These are phyloP conservation scores for Waitea zeae DNA, from an alignment of 1,284 basidiomycete genomes.

Conservation along the genomic window DNA sequence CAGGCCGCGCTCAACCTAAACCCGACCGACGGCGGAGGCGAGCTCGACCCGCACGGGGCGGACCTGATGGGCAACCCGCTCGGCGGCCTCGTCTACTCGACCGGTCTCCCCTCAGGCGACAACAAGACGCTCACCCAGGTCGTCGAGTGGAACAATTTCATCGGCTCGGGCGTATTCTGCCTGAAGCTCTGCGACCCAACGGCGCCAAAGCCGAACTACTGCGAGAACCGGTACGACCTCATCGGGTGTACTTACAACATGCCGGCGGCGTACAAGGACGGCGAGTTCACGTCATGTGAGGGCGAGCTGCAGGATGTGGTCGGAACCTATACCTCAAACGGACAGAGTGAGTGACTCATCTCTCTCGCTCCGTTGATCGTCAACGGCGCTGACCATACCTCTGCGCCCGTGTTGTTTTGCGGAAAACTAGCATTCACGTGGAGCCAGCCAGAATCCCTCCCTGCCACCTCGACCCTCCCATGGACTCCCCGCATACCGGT, in stretches of 20 bases:
- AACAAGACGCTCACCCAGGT: too few relatives aligned
- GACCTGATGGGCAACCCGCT: constrained; percentile 35
- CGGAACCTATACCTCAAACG: too few relatives aligned
- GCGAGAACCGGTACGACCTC: constrained; percentile 50
- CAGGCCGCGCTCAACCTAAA: constrained; percentile 51
- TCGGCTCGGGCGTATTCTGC: constrained; percentile 46
- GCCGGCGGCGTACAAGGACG: constrained; percentile 40
- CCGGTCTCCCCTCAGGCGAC: constrained; percentile 43
- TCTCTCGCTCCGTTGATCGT: too few relatives aligned
- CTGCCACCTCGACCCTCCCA: too few relatives aligned
- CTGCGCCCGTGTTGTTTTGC: too few relatives aligned
- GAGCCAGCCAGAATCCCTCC: too few relatives aligned
- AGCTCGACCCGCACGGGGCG: constrained; percentile 17
- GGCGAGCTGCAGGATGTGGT: too few relatives aligned
- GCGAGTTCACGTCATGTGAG: constrained; percentile 40
- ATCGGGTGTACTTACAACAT: constrained; percentile 56
- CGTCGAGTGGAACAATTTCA: constrained; percentile 55
- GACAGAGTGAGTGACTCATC: too few relatives aligned
- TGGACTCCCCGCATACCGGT: too few relatives aligned
- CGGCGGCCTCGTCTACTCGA: constrained; percentile 57
- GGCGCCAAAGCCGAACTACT: constrained; percentile 16
- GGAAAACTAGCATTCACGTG: too few relatives aligned
- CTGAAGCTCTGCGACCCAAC: constrained; percentile 47
- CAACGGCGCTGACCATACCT: too few relatives aligned
- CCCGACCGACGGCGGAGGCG: constrained; percentile 36